Evolutionary conservation across 2,329 filamentous ascomycete species (phyloP), one percentile per base, ranked within the genome.

Genomic region (Fusarium duplospermum): DNA sequence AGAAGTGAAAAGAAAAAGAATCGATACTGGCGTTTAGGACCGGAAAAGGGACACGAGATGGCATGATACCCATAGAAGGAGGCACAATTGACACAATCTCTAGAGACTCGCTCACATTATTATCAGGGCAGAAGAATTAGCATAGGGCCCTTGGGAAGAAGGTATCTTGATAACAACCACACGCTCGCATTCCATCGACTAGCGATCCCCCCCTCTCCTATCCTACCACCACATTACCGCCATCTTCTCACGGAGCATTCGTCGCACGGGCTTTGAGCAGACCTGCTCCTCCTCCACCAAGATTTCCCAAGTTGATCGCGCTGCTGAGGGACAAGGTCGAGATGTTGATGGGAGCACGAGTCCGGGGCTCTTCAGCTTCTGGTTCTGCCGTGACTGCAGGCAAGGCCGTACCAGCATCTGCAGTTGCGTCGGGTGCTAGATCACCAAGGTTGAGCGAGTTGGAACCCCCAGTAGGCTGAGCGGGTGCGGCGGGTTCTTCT

Each of bases 241-340:
- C 14, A 38, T n/a, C 10, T 42, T 67, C 45, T 73, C 45, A 75
- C 52, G 67, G 50, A 50, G 47, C 20, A n/a, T 54, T 57, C 1
- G 74, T 77, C 5, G 76, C 76, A 35, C 74, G 67, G 47, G 73
- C 71, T 29, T 70, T 67, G 27, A 77, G 60, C 4, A 56, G 42
- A 4, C 68, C 67, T 7, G 58, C 40, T 8, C 68, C 67, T 38
- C 70, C 70, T 3, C 52, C 52, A 1, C 54, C 75, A 58, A 87
- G 76, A 64, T 84, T 87, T 33, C 86, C 87, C 13, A 88, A 78
- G 59, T 85, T 81, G 47, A 88, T 77, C 54, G 81, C 77, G 66
- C 83, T 87, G 73, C 80, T 84, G 57, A 88, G 78, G 8, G 79
- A 81, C 67, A 87, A 66, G 10, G 83, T 84, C 35, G 81, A 83